Base-by-base conservation (phyloP, 2,329 filamentous ascomycete genomes). In the Trichoderma sp. region DNA sequence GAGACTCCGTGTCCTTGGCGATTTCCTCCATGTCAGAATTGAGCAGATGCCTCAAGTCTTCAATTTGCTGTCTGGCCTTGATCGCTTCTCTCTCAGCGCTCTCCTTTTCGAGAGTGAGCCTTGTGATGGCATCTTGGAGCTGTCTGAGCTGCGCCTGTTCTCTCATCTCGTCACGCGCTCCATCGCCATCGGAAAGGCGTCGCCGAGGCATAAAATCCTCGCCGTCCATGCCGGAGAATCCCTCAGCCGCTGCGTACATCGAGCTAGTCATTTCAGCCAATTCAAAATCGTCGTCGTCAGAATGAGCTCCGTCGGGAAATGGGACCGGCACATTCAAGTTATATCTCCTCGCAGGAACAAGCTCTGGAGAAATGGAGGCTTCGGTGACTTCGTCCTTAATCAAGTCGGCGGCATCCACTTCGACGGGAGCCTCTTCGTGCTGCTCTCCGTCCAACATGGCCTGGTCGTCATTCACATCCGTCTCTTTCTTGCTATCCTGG, bases 1-100 rank as follows among this genome's bases (percentile, higher is more conserved):
- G 65, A 1, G 69, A 65, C 49, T 75, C 74, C 14, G 72, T 73
- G 14, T 74, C 73, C n/a, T 71, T 72, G 21, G 74, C 73, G 27
- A 72, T 72, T 10, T 75, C 72, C 13, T 70, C 73, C 68, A 75
- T 73, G 55, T 70, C 71, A 14, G 72, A 71, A 56, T 70, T 72
- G 65, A 76, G 71, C 33, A 70, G 68, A 21, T 72, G 69, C 58
- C 77, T 76, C 62, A 76, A 75, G 37, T 72, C 74, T 43, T 70
- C 69, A 24, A 75, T 71, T 33, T 71, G 72, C 43, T 72, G 74
- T 29, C 74, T 70, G 16, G 77, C 73, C 19, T 72, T 72, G 10
- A 75, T 73, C 14, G 75, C 73, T 24, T 74, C 75, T 56, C 77
- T 77, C 58, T 79, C 75, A 4, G 76, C 77, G 24, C 77, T 74